Evolutionary conservation across 169 alveolate species (phyloP).

Genomic region (Plasmodium sp.): DNA sequence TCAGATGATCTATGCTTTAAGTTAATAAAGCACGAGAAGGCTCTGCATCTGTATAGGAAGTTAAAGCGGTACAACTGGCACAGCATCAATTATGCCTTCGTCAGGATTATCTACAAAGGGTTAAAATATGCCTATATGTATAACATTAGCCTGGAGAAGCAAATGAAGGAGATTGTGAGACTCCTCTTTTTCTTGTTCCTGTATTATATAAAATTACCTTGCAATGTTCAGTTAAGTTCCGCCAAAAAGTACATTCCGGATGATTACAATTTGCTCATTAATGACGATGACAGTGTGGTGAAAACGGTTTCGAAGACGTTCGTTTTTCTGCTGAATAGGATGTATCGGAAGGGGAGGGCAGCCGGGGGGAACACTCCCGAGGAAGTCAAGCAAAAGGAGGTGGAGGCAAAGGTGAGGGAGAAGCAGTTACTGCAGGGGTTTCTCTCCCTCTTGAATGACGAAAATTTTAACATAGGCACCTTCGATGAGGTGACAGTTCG

Average conservation of each 20-base stretch:
- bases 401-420: not conserved
- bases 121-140: slow-evolving; percentile 68
- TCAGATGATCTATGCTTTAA: slow-evolving; percentile 65
- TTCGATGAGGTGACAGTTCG: not conserved
- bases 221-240: slow-evolving; percentile 30
- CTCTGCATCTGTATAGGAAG: slow-evolving; percentile 25
- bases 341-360: not conserved
- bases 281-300: slow-evolving; percentile 61
- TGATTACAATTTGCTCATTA: slow-evolving; percentile 26
- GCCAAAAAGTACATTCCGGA: slow-evolving; percentile 57
- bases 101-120: slow-evolving; percentile 55
- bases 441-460: slow-evolving; percentile 28
- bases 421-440: slow-evolving; percentile 1
- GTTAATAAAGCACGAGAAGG: slow-evolving; percentile 39
- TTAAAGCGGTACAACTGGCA: slow-evolving; percentile 55
- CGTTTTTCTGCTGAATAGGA: slow-evolving; percentile 43
- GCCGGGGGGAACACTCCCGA: not conserved
- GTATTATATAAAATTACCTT: slow-evolving; percentile 69
- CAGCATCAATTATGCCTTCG: slow-evolving; percentile 61
- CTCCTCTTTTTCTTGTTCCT: slow-evolving; percentile 37
- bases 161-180: slow-evolving; percentile 22
- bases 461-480: slow-evolving; percentile 17
- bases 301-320: slow-evolving; percentile 53
- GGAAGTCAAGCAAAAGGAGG: slow-evolving; percentile 2
- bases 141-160: slow-evolving; percentile 20